Percentiles rank a stretch among this genome's conserved stretches.
phyloP scores from a whole-genome alignment of 1,284 basidiomycete species.

The Papiliotrema terrestris region DNA sequence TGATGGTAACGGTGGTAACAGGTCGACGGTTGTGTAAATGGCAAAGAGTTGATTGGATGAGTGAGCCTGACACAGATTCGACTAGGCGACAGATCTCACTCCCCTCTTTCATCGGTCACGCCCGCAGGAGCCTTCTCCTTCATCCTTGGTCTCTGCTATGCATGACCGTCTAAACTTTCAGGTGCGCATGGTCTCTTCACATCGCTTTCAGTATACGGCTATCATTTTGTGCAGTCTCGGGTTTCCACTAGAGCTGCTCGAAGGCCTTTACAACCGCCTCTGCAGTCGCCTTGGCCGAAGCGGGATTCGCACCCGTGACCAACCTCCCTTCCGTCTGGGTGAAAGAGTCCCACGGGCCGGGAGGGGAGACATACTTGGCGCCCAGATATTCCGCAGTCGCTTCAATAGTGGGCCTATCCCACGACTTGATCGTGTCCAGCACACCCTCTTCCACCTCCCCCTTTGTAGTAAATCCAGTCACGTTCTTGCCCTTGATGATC shows the following conservation, averaged over 20 bases:
- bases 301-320: constrained; percentile 20
- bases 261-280: constrained; percentile 13
- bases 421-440: constrained; percentile 14
- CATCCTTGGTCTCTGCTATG: too few relatives aligned
- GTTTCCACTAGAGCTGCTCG: constrained; percentile 3
- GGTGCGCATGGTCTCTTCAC: too few relatives aligned
- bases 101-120: too few relatives aligned
- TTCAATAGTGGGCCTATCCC: constrained; percentile 16
- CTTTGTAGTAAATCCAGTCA: constrained; percentile 18
- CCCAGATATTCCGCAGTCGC: constrained; percentile 7
- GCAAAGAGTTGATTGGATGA: not conserved
- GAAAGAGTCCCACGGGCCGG: constrained; percentile 14
- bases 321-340: constrained; percentile 13
- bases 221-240: too few relatives aligned
- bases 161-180: too few relatives aligned
- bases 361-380: constrained; percentile 6
- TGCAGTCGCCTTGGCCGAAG: constrained; percentile 9
- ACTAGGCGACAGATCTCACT: too few relatives aligned
- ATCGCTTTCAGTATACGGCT: too few relatives aligned
- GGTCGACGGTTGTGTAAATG: not conserved
- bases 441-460: constrained; percentile 18
- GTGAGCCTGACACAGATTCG: not conserved
- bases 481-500: constrained; percentile 13
- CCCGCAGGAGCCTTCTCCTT: too few relatives aligned
- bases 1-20: not conserved